Base-by-base conservation (phyloP, 73 alveolate genomes). In the Paramecium octaurelia region DNA sequence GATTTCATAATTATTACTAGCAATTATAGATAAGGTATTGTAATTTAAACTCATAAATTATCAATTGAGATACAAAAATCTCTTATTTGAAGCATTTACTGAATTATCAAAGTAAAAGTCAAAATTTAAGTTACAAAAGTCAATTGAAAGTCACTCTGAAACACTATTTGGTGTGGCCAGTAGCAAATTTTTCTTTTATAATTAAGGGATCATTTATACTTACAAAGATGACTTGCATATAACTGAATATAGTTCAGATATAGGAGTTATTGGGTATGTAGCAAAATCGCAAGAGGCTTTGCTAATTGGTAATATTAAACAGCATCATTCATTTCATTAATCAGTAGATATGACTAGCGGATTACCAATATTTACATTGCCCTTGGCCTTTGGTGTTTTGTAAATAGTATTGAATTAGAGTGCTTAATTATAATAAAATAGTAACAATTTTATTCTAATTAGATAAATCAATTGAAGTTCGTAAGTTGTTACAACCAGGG, bases 31-130 rank as follows among this genome's bases (percentile, higher is more conserved):
- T 23, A 80, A 46, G 34, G 50, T 44, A 35, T 18, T 48, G 4
- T 42, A 42, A 43, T 44, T 80, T 18, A 40, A 46, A 43, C 21
- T 80, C 8, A 35, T 80, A 8, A 80, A 80, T 48, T 80, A 80
- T 80, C 27, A 80, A 80, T 80, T 80, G 31, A 80, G 91, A 48
- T 80, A 80, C 46, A 80, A 80, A 23, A 48, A 80, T 80, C 46
- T 80, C 21, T 18, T 80, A 42, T 80, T 80, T 80, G 76, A 80
- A 43, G 73, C 76, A 40, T 80, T 80, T 46, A 44, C 23, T 44
- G 91, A 43, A 42, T 35, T 80, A 44, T 59, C 75, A 40, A 80
- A 43, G 6, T 80, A 46, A 43, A 48, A 48, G 23, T 31, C 46
- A 9, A 42, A 80, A 20, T 80, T 20, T 23, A 43, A 80, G 44